A percentile compares a stretch with the other conserved stretches of the same genome.
Evolutionary conservation across 2,329 filamentous ascomycete genomes (phyloP).

Genomic region (Fusarium illudens): DNA sequence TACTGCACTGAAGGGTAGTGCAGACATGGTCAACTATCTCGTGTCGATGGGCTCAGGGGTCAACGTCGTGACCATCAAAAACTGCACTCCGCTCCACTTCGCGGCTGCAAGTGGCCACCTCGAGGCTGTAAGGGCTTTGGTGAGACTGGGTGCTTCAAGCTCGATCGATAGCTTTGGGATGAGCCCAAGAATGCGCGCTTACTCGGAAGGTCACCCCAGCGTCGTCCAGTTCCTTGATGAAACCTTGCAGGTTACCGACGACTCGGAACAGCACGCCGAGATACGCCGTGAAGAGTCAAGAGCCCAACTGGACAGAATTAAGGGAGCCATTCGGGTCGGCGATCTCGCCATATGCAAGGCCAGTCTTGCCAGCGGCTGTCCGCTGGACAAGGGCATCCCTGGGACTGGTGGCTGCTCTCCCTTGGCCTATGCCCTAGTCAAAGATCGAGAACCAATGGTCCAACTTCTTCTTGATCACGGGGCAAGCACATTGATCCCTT

Average conservation of each 20-base stretch:
- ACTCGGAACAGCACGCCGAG: background rate
- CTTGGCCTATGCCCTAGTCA: background rate
- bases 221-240: background rate
- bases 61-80: background rate
- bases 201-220: background rate
- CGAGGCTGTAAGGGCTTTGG: background rate
- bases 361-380: background rate
- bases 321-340: background rate
- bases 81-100: background rate
- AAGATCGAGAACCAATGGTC: background rate
- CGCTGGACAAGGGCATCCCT: background rate
- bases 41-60: background rate
- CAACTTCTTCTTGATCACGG: background rate
- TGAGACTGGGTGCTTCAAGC: background rate
- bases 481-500: background rate
- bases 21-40: background rate
- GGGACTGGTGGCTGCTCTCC: background rate
- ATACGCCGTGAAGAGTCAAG: background rate
- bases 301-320: background rate
- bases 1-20: background rate
- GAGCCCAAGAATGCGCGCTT: background rate
- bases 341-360: background rate
- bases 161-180: background rate
- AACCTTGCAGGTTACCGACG: background rate
- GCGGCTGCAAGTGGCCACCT: background rate